Evolutionary conservation across 352 stramenopile genomes (phyloP).

Genomic region (Pythium sp.): DNA sequence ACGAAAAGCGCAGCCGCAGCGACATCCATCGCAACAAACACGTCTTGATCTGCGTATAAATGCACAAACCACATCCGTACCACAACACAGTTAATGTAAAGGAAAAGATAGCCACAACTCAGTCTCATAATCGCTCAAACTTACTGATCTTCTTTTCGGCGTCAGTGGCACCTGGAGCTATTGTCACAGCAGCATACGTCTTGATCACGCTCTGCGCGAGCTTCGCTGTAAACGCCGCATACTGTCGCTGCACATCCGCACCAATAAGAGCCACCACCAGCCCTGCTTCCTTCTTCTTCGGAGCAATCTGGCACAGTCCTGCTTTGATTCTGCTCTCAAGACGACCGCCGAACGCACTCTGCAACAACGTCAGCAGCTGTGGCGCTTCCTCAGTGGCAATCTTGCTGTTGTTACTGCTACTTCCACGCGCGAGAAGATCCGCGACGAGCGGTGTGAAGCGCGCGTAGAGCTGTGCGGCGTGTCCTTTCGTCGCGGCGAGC

Average conservation of each 20-base stretch:
- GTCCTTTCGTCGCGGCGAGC: constrained; percentile 20
- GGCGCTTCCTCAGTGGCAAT: not conserved
- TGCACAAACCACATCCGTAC: not conserved
- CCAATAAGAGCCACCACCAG: not conserved
- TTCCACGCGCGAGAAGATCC: not conserved
- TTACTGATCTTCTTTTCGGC: constrained; percentile 20
- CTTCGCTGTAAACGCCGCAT: constrained; percentile 49
- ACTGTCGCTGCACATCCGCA: constrained; percentile 21
- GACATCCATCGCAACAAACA: constrained; percentile 45
- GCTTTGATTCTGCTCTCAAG: constrained; percentile 14
- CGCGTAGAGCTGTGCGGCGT: constrained; percentile 15
- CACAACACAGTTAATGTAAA: not conserved
- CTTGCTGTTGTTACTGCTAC: not conserved
- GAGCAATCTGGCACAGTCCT: not conserved
- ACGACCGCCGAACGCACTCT: constrained; percentile 8
- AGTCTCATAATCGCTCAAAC: not conserved
- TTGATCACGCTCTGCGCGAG: constrained; percentile 64
- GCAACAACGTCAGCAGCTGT: constrained; percentile 6
- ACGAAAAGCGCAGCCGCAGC: constrained; percentile 53
- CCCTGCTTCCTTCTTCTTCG: constrained; percentile 1
- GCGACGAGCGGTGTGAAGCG: constrained; percentile 16
- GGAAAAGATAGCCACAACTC: not conserved
- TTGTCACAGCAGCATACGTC: constrained; percentile 29
- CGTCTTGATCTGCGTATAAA: constrained; percentile 22
- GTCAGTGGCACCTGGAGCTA: constrained; percentile 3